These are phyloP conservation scores for Dactylonectria macrodidyma DNA, from an alignment of 2,329 filamentous ascomycete genomes.

Conservation along the genomic window DNA sequence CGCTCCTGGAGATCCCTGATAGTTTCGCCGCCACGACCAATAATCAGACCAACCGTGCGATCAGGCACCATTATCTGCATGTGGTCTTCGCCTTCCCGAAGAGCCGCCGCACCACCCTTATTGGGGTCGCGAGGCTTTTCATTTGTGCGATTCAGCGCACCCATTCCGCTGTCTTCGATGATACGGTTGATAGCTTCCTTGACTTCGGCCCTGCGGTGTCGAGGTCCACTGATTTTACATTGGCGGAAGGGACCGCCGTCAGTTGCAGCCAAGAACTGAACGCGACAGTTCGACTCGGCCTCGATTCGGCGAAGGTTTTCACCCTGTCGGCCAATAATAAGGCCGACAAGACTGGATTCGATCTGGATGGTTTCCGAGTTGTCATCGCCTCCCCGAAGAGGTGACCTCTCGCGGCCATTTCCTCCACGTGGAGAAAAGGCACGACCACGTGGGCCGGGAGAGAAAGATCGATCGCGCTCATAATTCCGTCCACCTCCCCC, in stretches of 20 bases:
- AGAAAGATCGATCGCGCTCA: conserved; percentile 81
- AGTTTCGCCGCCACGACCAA: conserved; percentile 93
- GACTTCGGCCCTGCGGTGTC: conserved; percentile 80
- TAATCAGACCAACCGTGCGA: conserved; percentile 92
- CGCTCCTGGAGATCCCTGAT: conserved; percentile 93
- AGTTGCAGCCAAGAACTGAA: conserved; percentile 87
- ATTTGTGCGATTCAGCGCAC: conserved; percentile 62
- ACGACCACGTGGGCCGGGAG: conserved; percentile 71
- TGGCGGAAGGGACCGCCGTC: conserved; percentile 83
- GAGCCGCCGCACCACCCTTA: conserved; percentile 60
- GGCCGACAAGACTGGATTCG: conserved; percentile 87
- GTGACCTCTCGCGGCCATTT: conserved; percentile 72
- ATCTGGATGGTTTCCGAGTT: conserved; percentile 88
- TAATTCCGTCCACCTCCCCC: conserved; percentile 49
- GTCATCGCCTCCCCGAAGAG: conserved; percentile 71
- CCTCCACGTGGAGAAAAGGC: conserved; percentile 72
- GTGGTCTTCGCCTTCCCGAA: conserved; percentile 86
- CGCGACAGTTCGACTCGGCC: conserved; percentile 83
- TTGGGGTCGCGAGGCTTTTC: conserved; percentile 59
- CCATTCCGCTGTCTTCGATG: conserved; percentile 81
- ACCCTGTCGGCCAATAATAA: conserved; percentile 92
- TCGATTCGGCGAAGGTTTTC: conserved; percentile 92
- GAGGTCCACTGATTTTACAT: conserved; percentile 87
- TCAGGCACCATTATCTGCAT: conserved; percentile 96
- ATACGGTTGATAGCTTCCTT: conserved; percentile 89